Conservation (phyloP, 306 rosid genomes). For the Vicia sativa region DNA sequence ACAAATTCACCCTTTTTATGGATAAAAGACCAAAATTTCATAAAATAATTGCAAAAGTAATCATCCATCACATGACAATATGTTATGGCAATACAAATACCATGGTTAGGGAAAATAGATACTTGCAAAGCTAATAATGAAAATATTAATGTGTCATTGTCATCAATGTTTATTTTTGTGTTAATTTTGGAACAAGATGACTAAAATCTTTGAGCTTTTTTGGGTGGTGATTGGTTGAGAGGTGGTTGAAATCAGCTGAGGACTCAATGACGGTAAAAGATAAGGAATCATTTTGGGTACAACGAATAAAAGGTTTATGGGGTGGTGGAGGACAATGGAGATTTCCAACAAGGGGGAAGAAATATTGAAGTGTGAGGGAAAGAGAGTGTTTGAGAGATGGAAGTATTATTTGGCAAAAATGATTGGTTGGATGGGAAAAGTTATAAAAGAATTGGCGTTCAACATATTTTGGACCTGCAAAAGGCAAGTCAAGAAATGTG, state of each 20-base stretch:
- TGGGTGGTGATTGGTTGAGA: slow-evolving; percentile 32
- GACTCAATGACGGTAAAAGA: slow-evolving; percentile 26
- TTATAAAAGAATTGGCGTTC: slow-evolving; percentile 57
- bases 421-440: slow-evolving; percentile 32
- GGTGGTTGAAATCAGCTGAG: slow-evolving; percentile 16
- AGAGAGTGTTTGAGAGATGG: slow-evolving; percentile 56
- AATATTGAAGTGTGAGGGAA: slow-evolving; percentile 41
- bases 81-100: slow-evolving; percentile 48
- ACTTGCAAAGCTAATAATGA: slow-evolving; percentile 37
- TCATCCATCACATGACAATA: slow-evolving; percentile 50
- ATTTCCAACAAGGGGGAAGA: slow-evolving; percentile 43
- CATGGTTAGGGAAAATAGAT: slow-evolving; percentile 34
- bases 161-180: background rate
- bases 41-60: slow-evolving; percentile 37
- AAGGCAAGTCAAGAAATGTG: slow-evolving; percentile 55
- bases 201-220: slow-evolving; percentile 20
- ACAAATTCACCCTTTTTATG: background rate
- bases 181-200: slow-evolving; percentile 37
- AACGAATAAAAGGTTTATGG: slow-evolving; percentile 40
- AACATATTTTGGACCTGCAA: slow-evolving; percentile 42
- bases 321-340: slow-evolving; percentile 46
- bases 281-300: background rate
- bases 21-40: slow-evolving; percentile 45
- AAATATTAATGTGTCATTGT: slow-evolving; percentile 18
- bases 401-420: slow-evolving; percentile 37